Conservation (phyloP, 257 asterid genomes). For the Solanum pimpinellifolium region DNA sequence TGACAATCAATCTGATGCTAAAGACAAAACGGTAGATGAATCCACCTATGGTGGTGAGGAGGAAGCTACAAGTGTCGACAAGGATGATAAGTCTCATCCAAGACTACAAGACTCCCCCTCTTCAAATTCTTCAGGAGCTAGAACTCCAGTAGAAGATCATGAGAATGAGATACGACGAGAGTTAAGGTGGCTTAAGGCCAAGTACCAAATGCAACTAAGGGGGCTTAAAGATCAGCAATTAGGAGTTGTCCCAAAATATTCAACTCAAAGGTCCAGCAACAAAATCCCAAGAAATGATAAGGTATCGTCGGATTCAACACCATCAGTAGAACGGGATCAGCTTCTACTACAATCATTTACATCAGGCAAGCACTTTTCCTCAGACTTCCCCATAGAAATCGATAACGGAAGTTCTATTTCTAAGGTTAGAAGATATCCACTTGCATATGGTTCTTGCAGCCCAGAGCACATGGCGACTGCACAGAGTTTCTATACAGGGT, state of each 20-base stretch:
- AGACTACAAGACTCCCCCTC: not conserved
- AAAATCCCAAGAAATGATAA: constrained; percentile 2
- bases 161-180: constrained; percentile 43
- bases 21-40: not conserved
- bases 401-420: constrained; percentile 12
- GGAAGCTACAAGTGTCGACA: not conserved
- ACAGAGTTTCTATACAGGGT: constrained; percentile 35
- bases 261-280: not conserved
- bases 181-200: constrained; percentile 63
- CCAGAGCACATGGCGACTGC: constrained; percentile 48
- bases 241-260: constrained; percentile 14
- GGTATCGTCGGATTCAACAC: not conserved
- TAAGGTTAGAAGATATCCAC: constrained; percentile 18
- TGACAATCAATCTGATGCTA: not conserved
- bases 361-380: constrained; percentile 8
- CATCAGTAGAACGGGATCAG: constrained; percentile 1
- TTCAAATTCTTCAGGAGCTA: constrained; percentile 10
- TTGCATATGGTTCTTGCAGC: constrained; percentile 30
- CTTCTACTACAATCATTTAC: constrained; percentile 1
- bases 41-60: constrained; percentile 7
- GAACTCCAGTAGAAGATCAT: constrained; percentile 8
- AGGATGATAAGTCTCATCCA: not conserved
- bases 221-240: constrained; percentile 35
- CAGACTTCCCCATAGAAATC: constrained; percentile 1
- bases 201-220: constrained; percentile 43